Evolutionary conservation across 306 rosid species (phyloP).

Genomic region (Chamaecrista fasciculata): DNA sequence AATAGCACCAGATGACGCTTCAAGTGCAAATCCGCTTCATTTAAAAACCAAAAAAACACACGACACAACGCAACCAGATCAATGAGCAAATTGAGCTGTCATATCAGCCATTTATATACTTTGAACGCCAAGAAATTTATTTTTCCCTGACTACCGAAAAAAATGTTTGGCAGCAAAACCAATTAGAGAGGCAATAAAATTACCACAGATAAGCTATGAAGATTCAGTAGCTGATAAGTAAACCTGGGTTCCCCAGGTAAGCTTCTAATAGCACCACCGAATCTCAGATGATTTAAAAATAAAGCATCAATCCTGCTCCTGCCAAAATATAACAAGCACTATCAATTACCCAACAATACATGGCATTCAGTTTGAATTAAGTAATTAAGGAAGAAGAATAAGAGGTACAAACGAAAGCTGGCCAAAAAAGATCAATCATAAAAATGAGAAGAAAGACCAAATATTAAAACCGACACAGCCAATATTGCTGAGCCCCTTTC

Average conservation of each 20-base stretch:
- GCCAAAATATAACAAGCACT: slow-evolving; percentile 28
- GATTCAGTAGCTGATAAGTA: slow-evolving; percentile 31
- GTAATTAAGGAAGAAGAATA: background rate
- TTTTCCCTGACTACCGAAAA: slow-evolving; percentile 18
- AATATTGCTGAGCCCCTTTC: background rate
- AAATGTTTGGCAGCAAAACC: slow-evolving; percentile 27
- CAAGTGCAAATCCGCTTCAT: background rate
- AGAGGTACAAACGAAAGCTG: background rate
- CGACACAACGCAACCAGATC: slow-evolving; percentile 11
- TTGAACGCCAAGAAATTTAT: slow-evolving; percentile 21
- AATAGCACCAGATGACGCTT: slow-evolving; percentile 13
- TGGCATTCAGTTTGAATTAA: slow-evolving; percentile 6
- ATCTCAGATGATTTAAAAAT: slow-evolving; percentile 7
- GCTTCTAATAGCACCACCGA: slow-evolving; percentile 22
- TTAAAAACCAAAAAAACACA: background rate
- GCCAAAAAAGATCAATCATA: background rate
- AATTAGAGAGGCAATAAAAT: slow-evolving; percentile 36
- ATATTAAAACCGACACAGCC: background rate
- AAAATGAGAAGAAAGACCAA: background rate
- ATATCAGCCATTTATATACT: slow-evolving; percentile 27
- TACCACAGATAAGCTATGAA: slow-evolving; percentile 29
- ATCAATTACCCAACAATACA: slow-evolving; percentile 17
- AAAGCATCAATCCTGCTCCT: slow-evolving; percentile 45
- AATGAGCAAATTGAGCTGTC: slow-evolving; percentile 29
- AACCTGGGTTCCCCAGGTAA: slow-evolving; percentile 38